A percentile compares a stretch with the other conserved stretches of the same genome.
These are phyloP conservation scores for Phytophthora hybrid DNA, from an alignment of 352 stramenopile genomes.

Conservation along the genomic window DNA sequence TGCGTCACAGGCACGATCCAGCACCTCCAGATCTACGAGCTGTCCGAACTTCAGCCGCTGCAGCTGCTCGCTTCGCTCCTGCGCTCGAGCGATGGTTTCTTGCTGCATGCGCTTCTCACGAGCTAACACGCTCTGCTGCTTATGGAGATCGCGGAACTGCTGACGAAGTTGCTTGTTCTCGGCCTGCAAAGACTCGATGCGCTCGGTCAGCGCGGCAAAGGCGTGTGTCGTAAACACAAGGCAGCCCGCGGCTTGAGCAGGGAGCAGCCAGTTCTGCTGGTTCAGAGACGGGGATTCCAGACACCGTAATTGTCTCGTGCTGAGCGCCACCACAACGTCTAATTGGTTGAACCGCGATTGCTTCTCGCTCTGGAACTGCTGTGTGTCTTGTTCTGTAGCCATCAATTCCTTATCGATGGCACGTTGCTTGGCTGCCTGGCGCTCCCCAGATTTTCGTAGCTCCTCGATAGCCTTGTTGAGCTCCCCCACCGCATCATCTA, in stretches of 20 bases:
- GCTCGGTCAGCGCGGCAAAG: constrained; percentile 69
- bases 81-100: constrained; percentile 67
- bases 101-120: constrained; percentile 84
- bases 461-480: constrained; percentile 90
- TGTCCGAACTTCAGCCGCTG: constrained; percentile 86
- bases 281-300: constrained; percentile 44
- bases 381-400: constrained; percentile 89
- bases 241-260: constrained; percentile 56
- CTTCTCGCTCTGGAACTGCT: constrained; percentile 94
- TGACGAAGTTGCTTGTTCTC: constrained; percentile 89
- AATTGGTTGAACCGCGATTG: constrained; percentile 92
- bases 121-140: constrained; percentile 83
- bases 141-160: constrained; percentile 91
- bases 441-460: constrained; percentile 87
- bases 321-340: constrained; percentile 83
- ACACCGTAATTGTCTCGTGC: constrained; percentile 76
- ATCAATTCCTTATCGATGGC: constrained; percentile 94
- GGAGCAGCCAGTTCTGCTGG: constrained; percentile 52
- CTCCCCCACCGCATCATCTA: constrained; percentile 91
- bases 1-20: constrained; percentile 90
- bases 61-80: constrained; percentile 79
- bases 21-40: constrained; percentile 86
- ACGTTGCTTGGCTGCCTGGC: constrained; percentile 83
- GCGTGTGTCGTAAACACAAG: constrained; percentile 78
- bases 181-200: constrained; percentile 82